Evolutionary conservation across 108 stramenopile genomes (phyloP), one percentile per base, ranked within the genome.

Genomic region (Pelagomonas calceolata): DNA sequence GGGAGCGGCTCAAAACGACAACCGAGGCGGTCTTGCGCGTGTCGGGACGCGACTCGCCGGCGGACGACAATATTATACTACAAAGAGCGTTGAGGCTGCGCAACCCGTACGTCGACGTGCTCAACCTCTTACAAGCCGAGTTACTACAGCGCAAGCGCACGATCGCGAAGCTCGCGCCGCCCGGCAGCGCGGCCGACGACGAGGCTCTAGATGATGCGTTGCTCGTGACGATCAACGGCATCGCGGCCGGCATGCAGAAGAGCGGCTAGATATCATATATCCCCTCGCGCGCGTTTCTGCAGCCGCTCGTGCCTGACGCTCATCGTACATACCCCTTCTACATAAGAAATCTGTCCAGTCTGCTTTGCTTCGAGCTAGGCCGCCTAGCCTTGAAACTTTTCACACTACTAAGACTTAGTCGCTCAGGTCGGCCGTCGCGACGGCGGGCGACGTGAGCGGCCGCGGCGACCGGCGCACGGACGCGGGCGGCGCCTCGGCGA

Each of bases 211-310:
- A 93, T 65, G 93, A 96, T 76, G 94, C 95, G 4, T 78, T 98
- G 18, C 74, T 94, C 39, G 70, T 95, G 35, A 91, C 92, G 0
- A 92, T 98, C 70, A 96, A 91, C 71, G 97, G 95, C 29, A 91
- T 98, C 76, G 91, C 93, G 32, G 84, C 88, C 29, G 97, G 97
- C n/a, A 93, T 98, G 92, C 85, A 90, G 72, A 98, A 98, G 90
- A 92, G 89, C 66, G 97, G 97, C 32, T 98, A 88, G 36, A 65
- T 7, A 31, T n/a, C n/a, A n/a, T n/a, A n/a, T n/a, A n/a, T n/a
- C n/a, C n/a, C n/a, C n/a, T n/a, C n/a, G n/a, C n/a, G n/a, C n/a
- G n/a, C n/a, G n/a, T n/a, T n/a, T n/a, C n/a, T n/a, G n/a, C n/a
- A n/a, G n/a, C n/a, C n/a, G n/a, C n/a, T n/a, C n/a, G n/a, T n/a